Percentiles rank a stretch among this genome's conserved stretches.
phyloP scores from a whole-genome alignment of 768 basidiomycete species.

The Mycena vitilis region DNA sequence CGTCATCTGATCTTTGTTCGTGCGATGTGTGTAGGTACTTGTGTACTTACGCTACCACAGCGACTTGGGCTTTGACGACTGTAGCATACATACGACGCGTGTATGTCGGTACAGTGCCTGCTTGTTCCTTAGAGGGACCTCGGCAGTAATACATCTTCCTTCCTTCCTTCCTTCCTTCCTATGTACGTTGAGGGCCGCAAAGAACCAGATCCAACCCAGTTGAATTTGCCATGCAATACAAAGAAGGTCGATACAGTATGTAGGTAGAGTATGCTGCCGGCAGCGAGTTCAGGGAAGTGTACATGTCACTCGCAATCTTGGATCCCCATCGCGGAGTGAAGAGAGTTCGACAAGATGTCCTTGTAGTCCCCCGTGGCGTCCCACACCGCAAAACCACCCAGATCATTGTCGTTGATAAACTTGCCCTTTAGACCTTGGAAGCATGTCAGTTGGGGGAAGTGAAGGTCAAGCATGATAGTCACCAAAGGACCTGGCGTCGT shows the following conservation, averaged over 20 bases:
- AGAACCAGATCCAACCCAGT: too few relatives aligned
- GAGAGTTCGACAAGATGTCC: slow-evolving; percentile 70
- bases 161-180: too few relatives aligned
- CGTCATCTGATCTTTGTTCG: too few relatives aligned
- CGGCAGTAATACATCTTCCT: too few relatives aligned
- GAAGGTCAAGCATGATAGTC: neutral
- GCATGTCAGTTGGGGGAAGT: neutral
- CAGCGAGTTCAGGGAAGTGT: neutral
- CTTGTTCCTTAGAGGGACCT: neutral
- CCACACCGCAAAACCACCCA: slow-evolving; percentile 79
- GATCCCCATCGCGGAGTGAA: slow-evolving; percentile 49
- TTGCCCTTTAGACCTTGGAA: slow-evolving; percentile 60
- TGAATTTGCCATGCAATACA: too few relatives aligned
- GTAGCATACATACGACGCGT: too few relatives aligned
- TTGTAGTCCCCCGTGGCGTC: slow-evolving; percentile 73
- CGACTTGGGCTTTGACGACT: too few relatives aligned
- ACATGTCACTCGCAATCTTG: slow-evolving; percentile 12
- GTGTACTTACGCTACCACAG: too few relatives aligned
- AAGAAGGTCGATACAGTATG: neutral
- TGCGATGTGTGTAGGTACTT: too few relatives aligned
- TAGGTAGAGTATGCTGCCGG: slow-evolving; percentile 1
- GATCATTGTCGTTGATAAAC: slow-evolving; percentile 62
- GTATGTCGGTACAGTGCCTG: neutral
- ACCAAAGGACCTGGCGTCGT: slow-evolving; percentile 68
- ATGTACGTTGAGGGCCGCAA: too few relatives aligned